Evolutionary conservation across 2,329 filamentous ascomycete genomes (phyloP).

Genomic region (Fusarium circinatum): DNA sequence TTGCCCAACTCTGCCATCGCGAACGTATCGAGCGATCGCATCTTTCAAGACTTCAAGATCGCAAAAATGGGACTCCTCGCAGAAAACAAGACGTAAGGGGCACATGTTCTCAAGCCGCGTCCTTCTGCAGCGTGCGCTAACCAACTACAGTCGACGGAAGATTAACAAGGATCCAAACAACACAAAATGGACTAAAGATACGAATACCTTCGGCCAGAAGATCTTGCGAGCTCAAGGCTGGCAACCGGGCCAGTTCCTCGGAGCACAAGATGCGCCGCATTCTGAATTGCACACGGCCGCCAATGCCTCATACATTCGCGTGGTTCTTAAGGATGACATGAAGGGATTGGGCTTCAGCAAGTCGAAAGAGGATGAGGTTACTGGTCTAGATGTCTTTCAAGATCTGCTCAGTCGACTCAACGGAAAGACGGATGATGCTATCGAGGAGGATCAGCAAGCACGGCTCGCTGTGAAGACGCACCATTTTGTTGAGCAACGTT

Average conservation of each 20-base stretch:
- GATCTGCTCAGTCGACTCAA: constrained; percentile 89
- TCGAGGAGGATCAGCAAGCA: constrained; percentile 75
- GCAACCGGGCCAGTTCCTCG: constrained; percentile 85
- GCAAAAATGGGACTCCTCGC: constrained; percentile 51
- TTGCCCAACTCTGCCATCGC: constrained; percentile 19
- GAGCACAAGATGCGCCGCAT: constrained; percentile 79
- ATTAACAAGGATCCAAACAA: constrained; percentile 95
- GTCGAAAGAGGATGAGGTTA: constrained; percentile 79
- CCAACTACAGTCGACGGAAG: constrained; percentile 61
- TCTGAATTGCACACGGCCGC: constrained; percentile 80
- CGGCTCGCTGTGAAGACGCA: constrained; percentile 77
- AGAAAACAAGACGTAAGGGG: constrained; percentile 49
- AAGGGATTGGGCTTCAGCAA: constrained; percentile 87
- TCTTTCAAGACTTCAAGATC: constrained; percentile 14
- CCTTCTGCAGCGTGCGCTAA: constrained; percentile 18
- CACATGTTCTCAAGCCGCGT: background rate
- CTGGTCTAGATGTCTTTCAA: constrained; percentile 87
- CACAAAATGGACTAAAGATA: constrained; percentile 88
- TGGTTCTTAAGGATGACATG: constrained; percentile 88
- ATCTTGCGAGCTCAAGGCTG: constrained; percentile 91
- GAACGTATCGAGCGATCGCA: constrained; percentile 12
- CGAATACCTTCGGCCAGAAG: constrained; percentile 85
- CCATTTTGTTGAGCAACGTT: constrained; percentile 78
- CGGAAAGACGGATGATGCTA: constrained; percentile 79
- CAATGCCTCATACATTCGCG: constrained; percentile 85